Evolutionary conservation across 2,329 filamentous ascomycete genomes (phyloP).

Genomic region (Ophiostoma sp.): DNA sequence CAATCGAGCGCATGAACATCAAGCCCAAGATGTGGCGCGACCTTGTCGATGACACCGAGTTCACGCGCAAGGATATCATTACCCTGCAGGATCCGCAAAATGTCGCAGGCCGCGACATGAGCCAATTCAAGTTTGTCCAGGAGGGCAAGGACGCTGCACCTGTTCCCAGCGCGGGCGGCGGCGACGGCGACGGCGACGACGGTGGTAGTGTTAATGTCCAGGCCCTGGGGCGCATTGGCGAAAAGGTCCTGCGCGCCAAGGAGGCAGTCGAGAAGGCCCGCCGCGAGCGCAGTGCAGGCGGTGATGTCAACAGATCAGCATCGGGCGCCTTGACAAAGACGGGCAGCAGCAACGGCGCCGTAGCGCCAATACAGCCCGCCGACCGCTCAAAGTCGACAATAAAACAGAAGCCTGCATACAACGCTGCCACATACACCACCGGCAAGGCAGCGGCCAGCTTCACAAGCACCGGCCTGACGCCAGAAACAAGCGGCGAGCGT

Average conservation of each 20-base stretch:
- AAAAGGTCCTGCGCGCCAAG: slow-evolving; percentile 85
- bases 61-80: slow-evolving; percentile 86
- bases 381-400: slow-evolving; percentile 13
- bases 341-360: slow-evolving; percentile 32
- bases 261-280: slow-evolving; percentile 90
- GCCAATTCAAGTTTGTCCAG: slow-evolving; percentile 80
- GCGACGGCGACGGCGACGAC: slow-evolving; percentile 50
- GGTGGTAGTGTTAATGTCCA: slow-evolving; percentile 69
- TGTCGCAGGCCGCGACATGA: slow-evolving; percentile 72
- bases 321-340: slow-evolving; percentile 21
- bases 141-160: slow-evolving; percentile 62
- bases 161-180: background rate
- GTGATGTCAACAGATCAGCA: slow-evolving; percentile 50
- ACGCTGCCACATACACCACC: slow-evolving; percentile 85
- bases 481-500: slow-evolving; percentile 80
- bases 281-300: slow-evolving; percentile 61
- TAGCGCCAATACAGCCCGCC: slow-evolving; percentile 42
- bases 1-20: slow-evolving; percentile 89
- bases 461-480: slow-evolving; percentile 89
- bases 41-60: slow-evolving; percentile 79
- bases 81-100: slow-evolving; percentile 95
- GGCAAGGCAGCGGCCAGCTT: slow-evolving; percentile 89
- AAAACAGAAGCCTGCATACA: slow-evolving; percentile 54
- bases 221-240: slow-evolving; percentile 69
- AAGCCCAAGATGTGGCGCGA: slow-evolving; percentile 96